Base-by-base conservation (phyloP, 768 basidiomycete genomes). In the Pleurotus tuber-regium region DNA sequence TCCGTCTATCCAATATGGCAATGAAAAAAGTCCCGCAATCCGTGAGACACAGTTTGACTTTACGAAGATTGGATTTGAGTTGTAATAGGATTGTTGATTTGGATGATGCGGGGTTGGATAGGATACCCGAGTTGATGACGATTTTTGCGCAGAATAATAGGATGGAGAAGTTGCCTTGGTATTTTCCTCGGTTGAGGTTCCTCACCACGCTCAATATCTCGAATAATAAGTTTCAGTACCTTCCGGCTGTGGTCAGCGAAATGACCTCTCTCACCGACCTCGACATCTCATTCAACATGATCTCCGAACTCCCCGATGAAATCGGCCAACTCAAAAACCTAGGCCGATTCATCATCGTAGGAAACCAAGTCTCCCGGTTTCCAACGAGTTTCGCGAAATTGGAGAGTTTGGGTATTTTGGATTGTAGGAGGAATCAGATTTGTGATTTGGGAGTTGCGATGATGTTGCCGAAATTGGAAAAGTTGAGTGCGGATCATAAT, bases 221-320 rank as follows among this genome's bases (percentile, higher is more conserved):
- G 49, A 98, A 98, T 69, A 99, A 98, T 76, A 91, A 92, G 64
- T 93, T 98, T 66, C 78, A 78, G 24, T 62, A 61, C 5, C 75
- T 98, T 44, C 96, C 96, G 0, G 57, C 72, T 0, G 88, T 88
- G 29, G 79, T 99, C 23, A 84, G 80, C 65, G 74, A 86, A 54
- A 80, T 98, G 61, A 67, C 73, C 4, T 77, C 71, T n/a, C 79
- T 99, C 16, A 71, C 78, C 30, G 91, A 95, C 59, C 83, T 99
- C 16, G 95, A 98, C 61, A 75, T 97, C 31, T 98, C 97, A 0
- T 98, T 98, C 76, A 99, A 99, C 72, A 82, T 78, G 65, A 84
- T 98, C 52, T 75, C 80, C 0, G 81, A 85, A 43, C 77, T 98
- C 1, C 94, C 95, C 0, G 83, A 88, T 29, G 82, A 86, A 36